Percentiles rank a stretch among this genome's conserved stretches.
Evolutionary conservation across 768 basidiomycete genomes (phyloP).

Genomic region (Rhodocollybia butyracea): DNA sequence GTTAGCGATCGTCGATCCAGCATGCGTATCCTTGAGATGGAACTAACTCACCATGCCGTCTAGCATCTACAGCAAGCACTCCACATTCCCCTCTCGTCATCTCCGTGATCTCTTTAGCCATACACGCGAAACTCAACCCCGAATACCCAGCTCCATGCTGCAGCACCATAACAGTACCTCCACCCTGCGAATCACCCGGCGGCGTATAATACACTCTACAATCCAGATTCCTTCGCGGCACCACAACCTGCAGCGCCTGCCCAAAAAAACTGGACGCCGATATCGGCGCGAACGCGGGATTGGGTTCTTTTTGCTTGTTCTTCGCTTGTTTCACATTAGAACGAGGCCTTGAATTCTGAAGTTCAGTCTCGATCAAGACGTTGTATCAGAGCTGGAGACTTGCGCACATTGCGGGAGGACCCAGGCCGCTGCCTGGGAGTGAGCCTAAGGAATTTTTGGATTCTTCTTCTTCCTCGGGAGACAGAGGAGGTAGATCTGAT

Average conservation of each 20-base stretch:
- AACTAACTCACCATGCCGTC: slow-evolving; percentile 74
- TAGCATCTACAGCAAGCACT: slow-evolving; percentile 75
- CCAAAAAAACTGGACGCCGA: slow-evolving; percentile 76
- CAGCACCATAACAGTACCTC: slow-evolving; percentile 77
- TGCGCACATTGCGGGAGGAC: slow-evolving; percentile 63
- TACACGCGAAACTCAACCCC: slow-evolving; percentile 84
- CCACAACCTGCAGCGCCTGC: slow-evolving; percentile 74
- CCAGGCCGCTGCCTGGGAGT: slow-evolving; percentile 57
- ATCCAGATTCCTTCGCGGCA: slow-evolving; percentile 59
- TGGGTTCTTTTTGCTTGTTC: slow-evolving; percentile 34
- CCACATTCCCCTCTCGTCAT: slow-evolving; percentile 71
- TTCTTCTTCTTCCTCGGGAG: slow-evolving; percentile 51
- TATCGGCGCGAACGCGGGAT: slow-evolving; percentile 70
- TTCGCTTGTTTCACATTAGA: slow-evolving; percentile 23
- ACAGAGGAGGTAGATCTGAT: slow-evolving; percentile 38
- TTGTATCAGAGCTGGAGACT: slow-evolving; percentile 24
- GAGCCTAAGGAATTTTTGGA: slow-evolving; percentile 54
- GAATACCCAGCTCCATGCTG: slow-evolving; percentile 96
- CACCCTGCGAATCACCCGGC: slow-evolving; percentile 39
- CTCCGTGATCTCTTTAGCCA: slow-evolving; percentile 75
- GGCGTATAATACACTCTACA: slow-evolving; percentile 84
- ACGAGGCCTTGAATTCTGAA: slow-evolving; percentile 28
- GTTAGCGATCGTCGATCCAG: not conserved
- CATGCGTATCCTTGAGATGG: not conserved
- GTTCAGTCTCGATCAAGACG: slow-evolving; percentile 18